A percentile compares a stretch with the other conserved stretches of the same genome.
Conservation (phyloP, 2,329 filamentous ascomycete species). For the Pseudogymnoascus sp. region DNA sequence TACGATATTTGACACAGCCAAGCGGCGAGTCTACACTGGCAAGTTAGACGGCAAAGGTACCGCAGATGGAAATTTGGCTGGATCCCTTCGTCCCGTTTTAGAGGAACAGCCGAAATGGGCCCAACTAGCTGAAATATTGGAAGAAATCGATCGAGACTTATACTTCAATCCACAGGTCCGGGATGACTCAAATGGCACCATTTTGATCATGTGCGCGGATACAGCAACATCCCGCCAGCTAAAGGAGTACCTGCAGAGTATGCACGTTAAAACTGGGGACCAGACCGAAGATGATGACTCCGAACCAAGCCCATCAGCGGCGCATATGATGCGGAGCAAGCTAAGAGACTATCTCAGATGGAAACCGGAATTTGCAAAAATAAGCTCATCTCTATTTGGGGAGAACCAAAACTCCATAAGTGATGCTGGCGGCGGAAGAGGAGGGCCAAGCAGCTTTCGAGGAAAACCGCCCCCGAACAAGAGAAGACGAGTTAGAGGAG, state of each 20-base stretch:
- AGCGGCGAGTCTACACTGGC: slow-evolving; percentile 75
- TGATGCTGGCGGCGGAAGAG: slow-evolving; percentile 43
- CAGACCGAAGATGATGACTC: slow-evolving; percentile 31
- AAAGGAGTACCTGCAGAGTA: slow-evolving; percentile 83
- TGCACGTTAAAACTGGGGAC: slow-evolving; percentile 60
- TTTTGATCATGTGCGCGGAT: slow-evolving; percentile 93
- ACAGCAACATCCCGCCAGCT: slow-evolving; percentile 80
- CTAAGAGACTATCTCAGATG: slow-evolving; percentile 81
- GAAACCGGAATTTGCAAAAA: slow-evolving; percentile 82
- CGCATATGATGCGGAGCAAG: slow-evolving; percentile 84
- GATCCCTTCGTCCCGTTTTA: slow-evolving; percentile 65
- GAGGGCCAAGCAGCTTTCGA: slow-evolving; percentile 39
- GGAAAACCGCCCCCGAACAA: slow-evolving; percentile 71
- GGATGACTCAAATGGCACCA: slow-evolving; percentile 84
- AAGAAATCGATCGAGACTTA: slow-evolving; percentile 86
- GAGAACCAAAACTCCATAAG: slow-evolving; percentile 72
- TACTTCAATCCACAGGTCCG: slow-evolving; percentile 72
- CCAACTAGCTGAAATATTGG: slow-evolving; percentile 78
- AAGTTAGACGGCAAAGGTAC: slow-evolving; percentile 55
- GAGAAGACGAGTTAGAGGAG: slow-evolving; percentile 74
- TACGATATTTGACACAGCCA: slow-evolving; percentile 86
- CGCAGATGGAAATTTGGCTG: slow-evolving; percentile 29
- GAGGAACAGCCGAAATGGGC: slow-evolving; percentile 96
- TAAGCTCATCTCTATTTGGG: slow-evolving; percentile 70
- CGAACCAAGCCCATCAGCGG: slow-evolving; percentile 61